Evolutionary conservation across 352 stramenopile species (phyloP), one percentile per base, ranked within the genome.

Genomic region (Phytophthora multivora): DNA sequence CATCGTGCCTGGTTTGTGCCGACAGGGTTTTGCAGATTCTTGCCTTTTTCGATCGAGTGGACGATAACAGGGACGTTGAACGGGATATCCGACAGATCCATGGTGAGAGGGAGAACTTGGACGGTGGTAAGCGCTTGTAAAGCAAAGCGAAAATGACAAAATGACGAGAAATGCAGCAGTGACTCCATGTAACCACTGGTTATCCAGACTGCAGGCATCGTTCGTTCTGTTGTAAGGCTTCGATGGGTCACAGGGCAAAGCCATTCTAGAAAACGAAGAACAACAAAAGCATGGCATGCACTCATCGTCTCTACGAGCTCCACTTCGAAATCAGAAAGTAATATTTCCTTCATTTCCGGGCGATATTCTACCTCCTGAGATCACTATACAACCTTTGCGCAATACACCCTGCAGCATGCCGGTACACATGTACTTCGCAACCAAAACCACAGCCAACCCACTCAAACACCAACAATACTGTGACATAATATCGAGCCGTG

Each of bases 401-500:
- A 33, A 33, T 39, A 11, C 16, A n/a, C 35, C n/a, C 19, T 42
- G 1, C 18, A 23, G 5, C 31, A 25, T n/a, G n/a, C n/a, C n/a
- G n/a, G n/a, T n/a, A 2, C n/a, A 8, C 30, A 35, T 31, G 47
- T 23, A 26, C 28, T 13, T 56, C 13, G 1, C 16, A 26, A 21
- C 11, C 4, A 26, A 15, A n/a, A 39, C 35, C 49, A 39, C 2
- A 35, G 19, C n/a, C 12, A 38, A 28, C 39, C 16, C 15, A 13
- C 18, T 10, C 25, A 56, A 26, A 5, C 35, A 26, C 11, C 31
- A 63, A 30, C 10, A 25, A 21, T 49, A 58, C 23, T 58, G 21
- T 59, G 59, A 69, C 60, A 73, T 69, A 73, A 69, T 73, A 66
- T 54, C 18, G 25, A 36, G 52, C n/a, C 52, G 25, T 73, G 41